A percentile compares a stretch with the other conserved stretches of the same genome.
phyloP scores from a whole-genome alignment of 106 monocot species.

The Xerophyta viscosa region DNA sequence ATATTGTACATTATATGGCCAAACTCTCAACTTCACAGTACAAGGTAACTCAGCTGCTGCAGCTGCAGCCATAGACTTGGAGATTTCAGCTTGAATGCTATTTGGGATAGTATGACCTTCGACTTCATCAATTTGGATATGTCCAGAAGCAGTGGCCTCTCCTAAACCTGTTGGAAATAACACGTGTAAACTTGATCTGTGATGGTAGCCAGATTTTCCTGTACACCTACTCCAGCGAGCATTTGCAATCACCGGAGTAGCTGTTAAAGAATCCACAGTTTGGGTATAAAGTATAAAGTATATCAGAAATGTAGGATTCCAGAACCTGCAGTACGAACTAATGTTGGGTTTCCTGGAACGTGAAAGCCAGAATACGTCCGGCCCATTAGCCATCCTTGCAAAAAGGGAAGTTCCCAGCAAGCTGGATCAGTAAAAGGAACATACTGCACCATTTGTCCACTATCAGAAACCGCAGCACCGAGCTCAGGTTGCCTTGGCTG shows the following conservation, averaged over 20 bases:
- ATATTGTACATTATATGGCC: constrained; percentile 25
- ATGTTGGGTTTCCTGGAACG: constrained; percentile 18
- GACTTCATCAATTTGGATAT: constrained; percentile 20
- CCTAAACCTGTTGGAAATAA: constrained; percentile 13
- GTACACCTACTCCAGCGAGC: not conserved
- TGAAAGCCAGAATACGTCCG: constrained; percentile 45
- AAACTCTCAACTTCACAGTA: constrained; percentile 65
- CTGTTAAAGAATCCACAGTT: constrained; percentile 9
- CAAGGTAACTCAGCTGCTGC: constrained; percentile 40
- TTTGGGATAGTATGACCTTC: constrained; percentile 19
- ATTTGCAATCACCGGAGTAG: not conserved
- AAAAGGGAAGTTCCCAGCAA: constrained; percentile 76
- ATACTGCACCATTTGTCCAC: constrained; percentile 50
- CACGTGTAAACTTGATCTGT: constrained; percentile 14
- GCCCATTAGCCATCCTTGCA: constrained; percentile 87
- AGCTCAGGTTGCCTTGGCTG: constrained; percentile 18
- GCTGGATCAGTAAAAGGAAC: constrained; percentile 52
- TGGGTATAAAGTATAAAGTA: constrained; percentile 1
- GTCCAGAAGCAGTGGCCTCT: constrained; percentile 10
- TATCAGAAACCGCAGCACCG: constrained; percentile 14
- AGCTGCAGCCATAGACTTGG: constrained; percentile 20
- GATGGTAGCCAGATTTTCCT: constrained; percentile 4
- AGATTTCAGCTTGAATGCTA: constrained; percentile 22
- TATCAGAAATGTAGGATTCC: constrained; percentile 10
- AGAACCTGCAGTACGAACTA: constrained; percentile 10